phyloP scores from a whole-genome alignment of 352 stramenopile genomes.

The Pythium rhizo-oryzae region DNA sequence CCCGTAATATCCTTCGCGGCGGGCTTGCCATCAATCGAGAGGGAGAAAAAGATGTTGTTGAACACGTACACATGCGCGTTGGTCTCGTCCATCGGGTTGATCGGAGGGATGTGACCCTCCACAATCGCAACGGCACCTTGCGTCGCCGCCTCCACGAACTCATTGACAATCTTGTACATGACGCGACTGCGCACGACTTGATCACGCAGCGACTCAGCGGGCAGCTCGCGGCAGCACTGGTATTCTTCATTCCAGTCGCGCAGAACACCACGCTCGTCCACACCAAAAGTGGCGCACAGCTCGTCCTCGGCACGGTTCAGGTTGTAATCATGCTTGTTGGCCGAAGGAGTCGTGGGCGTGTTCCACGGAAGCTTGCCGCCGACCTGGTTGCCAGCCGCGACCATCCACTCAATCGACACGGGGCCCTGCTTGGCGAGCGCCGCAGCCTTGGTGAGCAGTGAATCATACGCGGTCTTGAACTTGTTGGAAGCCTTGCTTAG shows the following conservation, averaged over 20 bases:
- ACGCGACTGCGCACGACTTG: constrained; percentile 93
- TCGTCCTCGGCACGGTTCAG: constrained; percentile 90
- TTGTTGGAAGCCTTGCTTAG: constrained; percentile 65
- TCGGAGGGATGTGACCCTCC: constrained; percentile 93
- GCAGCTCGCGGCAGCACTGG: constrained; percentile 90
- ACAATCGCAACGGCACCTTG: constrained; percentile 92
- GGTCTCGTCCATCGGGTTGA: constrained; percentile 95
- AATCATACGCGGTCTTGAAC: constrained; percentile 75
- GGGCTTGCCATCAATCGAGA: constrained; percentile 84
- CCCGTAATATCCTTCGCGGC: constrained; percentile 62
- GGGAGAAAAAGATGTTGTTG: constrained; percentile 98
- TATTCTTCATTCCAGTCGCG: constrained; percentile 98
- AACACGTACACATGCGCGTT: constrained; percentile 96
- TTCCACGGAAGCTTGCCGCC: constrained; percentile 84
- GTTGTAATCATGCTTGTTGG: constrained; percentile 70
- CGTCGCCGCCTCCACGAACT: constrained; percentile 95
- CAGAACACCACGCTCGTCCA: constrained; percentile 91
- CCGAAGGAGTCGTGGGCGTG: constrained; percentile 39
- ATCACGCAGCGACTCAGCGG: constrained; percentile 79
- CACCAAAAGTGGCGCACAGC: constrained; percentile 86
- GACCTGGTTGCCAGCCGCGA: constrained; percentile 74
- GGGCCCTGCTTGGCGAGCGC: constrained; percentile 71
- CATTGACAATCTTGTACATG: constrained; percentile 94
- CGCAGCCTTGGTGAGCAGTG: constrained; percentile 81
- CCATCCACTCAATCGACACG: constrained; percentile 88